Evolutionary conservation across 2,329 filamentous ascomycete genomes (phyloP).

Genomic region (Aspergillus udagawae): DNA sequence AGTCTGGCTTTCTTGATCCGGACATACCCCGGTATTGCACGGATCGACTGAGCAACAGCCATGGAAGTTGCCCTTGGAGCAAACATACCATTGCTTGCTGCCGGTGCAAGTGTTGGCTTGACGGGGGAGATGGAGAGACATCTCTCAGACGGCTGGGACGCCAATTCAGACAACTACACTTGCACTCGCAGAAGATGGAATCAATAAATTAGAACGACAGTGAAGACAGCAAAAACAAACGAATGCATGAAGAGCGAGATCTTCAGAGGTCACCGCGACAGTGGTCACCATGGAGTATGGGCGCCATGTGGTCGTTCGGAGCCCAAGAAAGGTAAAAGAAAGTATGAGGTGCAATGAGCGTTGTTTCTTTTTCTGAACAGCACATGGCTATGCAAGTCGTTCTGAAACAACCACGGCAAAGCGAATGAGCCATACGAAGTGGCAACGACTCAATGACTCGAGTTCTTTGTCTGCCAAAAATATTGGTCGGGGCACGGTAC

Average conservation of each 20-base stretch:
- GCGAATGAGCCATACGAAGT: background rate
- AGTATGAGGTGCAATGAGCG: background rate
- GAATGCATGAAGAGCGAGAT: background rate
- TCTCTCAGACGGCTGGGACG: background rate
- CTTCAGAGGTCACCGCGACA: background rate
- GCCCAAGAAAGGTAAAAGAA: background rate
- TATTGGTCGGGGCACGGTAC: background rate
- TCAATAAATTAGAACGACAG: background rate
- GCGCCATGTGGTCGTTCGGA: background rate
- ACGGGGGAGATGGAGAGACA: conserved; percentile 10
- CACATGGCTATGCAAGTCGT: background rate
- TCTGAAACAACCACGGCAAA: background rate
- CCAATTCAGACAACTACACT: background rate
- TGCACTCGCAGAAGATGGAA: background rate
- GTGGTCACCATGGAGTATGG: background rate
- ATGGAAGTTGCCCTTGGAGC: conserved; percentile 17
- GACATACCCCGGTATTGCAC: conserved; percentile 27
- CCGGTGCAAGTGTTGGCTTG: conserved; percentile 13
- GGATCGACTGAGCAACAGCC: conserved; percentile 34
- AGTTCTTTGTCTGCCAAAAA: background rate
- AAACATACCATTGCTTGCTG: conserved; percentile 24
- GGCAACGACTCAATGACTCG: background rate
- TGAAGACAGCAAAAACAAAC: background rate
- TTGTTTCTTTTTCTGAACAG: background rate
- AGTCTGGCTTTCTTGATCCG: conserved; percentile 12